Conservation (phyloP, 2,329 filamentous ascomycete genomes). For the Coniochaeta pulveracea region DNA sequence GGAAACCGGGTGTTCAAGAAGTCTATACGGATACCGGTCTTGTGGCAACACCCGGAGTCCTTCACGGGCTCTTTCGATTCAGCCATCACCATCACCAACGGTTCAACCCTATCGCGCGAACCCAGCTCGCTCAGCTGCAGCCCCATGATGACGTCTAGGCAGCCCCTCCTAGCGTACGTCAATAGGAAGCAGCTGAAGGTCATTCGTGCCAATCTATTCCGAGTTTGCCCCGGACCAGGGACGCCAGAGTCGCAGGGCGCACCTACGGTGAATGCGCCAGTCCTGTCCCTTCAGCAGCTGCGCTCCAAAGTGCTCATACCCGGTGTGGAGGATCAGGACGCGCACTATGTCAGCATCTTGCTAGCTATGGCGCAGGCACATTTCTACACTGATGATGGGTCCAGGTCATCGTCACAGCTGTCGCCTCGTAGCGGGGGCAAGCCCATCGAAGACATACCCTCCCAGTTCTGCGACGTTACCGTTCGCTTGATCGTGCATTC, state of each 20-base stretch:
- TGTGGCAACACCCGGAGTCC: conserved; percentile 33
- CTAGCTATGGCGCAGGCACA: conserved; percentile 46
- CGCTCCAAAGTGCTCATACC: conserved; percentile 36
- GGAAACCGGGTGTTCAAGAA: conserved; percentile 31
- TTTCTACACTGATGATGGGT: conserved; percentile 27
- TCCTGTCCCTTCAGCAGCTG: conserved; percentile 33
- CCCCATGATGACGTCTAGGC: conserved; percentile 12
- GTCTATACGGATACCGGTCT: conserved; percentile 33
- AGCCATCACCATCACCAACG: conserved; percentile 17
- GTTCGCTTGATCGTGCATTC: conserved; percentile 41
- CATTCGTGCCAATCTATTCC: conserved; percentile 35
- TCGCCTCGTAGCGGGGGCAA: conserved; percentile 7
- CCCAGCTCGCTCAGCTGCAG: conserved; percentile 5
- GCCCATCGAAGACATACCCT: conserved; percentile 10
- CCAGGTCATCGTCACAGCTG: conserved; percentile 14
- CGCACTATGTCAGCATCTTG: conserved; percentile 39
- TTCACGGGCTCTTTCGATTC: conserved; percentile 21
- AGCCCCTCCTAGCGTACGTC: conserved; percentile 33
- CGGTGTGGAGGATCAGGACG: conserved; percentile 35
- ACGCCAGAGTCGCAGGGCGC: conserved; percentile 14
- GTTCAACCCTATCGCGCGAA: conserved; percentile 21
- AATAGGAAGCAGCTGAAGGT: conserved; percentile 31
- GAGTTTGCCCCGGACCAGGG: conserved; percentile 28
- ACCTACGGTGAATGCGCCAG: conserved; percentile 41
- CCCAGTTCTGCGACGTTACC: conserved; percentile 33